Base-by-base conservation (phyloP, 2,329 filamentous ascomycete genomes). In the Thelonectria blattea region DNA sequence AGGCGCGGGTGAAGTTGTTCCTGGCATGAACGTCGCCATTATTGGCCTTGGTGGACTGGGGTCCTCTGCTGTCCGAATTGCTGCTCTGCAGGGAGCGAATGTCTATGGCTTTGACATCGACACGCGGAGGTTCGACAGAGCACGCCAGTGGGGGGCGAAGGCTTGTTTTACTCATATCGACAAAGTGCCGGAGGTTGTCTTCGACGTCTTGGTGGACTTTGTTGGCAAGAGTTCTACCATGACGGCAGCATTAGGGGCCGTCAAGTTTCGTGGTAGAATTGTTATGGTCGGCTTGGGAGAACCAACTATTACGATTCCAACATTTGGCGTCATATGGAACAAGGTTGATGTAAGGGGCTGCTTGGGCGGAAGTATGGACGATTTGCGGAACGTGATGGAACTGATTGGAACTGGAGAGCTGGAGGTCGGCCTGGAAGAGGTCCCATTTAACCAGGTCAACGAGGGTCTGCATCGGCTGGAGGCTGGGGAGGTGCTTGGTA, bases 201-300 rank as follows among this genome's bases (percentile, higher is more conserved):
- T 61, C 18, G 59, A 61, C 20, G 50, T 32, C 3, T 47, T 61
- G 8, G 54, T 61, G 12, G 59, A 61, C 50, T 61, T 61, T 61
- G 54, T 24, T 30, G 59, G 59, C 2, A 55, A 45, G 3, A 27
- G 55, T 0, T 20, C 45, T 8, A 61, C 18, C 7, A 47, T 39
- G 10, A 15, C 17, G 5, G 39, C 15, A 2, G 59, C 59, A 2
- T 17, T 61, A 1, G n/a, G 17, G 1, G 41, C 50, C 1, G 51
- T 61, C 1, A 54, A 54, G 22, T 12, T 22, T 14, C 39, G 45
- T 1, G 59, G 59, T 2, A 58, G 34, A 24, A 46, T 61, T 5
- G 59, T 61, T 1, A 18, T 61, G 2, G 59, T 61, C 20, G 59
- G 59, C 1, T 45, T 61, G 15, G 54, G 45, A 7, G 15, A 37